Evolutionary conservation across 352 stramenopile genomes (phyloP), one percentile per base, ranked within the genome.

Genomic region (Detonula confervacea): DNA sequence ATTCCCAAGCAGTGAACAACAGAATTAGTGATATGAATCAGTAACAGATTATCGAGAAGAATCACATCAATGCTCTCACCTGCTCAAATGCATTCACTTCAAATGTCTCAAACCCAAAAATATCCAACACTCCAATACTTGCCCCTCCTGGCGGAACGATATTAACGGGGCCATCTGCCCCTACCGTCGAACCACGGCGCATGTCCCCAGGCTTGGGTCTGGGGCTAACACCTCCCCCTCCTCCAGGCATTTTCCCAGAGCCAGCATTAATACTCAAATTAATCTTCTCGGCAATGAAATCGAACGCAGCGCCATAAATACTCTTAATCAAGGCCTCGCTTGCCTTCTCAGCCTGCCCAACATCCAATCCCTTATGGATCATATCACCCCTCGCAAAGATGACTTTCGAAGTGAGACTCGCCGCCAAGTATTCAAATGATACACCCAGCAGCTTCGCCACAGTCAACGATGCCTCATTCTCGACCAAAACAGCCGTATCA

Each of bases 41-140:
- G n/a, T n/a, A n/a, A n/a, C 94, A 95, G 11, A 84, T 86, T 96
- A 83, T 98, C 96, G 66, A 98, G 98, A 22, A 95, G 96, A 80
- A 98, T 98, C 0, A 87, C 61, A 44, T 90, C 95, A 71, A 96
- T 95, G 3, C 86, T 92, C 73, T 96, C 93, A 74, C 0, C 44
- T 98, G 96, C 82, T 98, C 96, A 67, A 98, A 98, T 18, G 95
- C 96, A 77, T 98, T 98, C 0, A 87, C 60, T 49, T 90, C 95
- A 66, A 96, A 95, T 5, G 87, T 91, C 71, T 97, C 93, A 73
- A 95, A 96, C 2, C 91, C 91, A 80, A 95, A 96, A 75, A 96
- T 96, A 80, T 96, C 93, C 0, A 96, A 83, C 7, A 96, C 86
- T 66, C 24, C 24, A 51, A 83, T 87, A 29, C 20, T 33, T 25